Percentiles rank a stretch among this genome's conserved stretches.
These are phyloP conservation scores for Fomitiporia mediterranea DNA, from an alignment of 1,284 basidiomycete species.

Conservation along the genomic window DNA sequence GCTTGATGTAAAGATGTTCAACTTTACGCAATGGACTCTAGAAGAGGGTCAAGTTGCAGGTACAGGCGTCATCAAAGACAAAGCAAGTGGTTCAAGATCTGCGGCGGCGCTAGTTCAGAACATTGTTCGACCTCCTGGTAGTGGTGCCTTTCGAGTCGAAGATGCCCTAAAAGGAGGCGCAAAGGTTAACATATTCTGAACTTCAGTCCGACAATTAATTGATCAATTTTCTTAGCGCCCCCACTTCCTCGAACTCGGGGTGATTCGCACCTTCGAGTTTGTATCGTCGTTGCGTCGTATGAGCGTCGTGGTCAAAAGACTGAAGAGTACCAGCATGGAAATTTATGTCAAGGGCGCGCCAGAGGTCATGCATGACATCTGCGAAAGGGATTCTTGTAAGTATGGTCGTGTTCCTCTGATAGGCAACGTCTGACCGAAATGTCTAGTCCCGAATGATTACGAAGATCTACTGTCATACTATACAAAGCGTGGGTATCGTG, in stretches of 20 bases:
- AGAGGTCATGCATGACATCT: conserved; percentile 96
- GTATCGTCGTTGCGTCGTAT: conserved; percentile 90
- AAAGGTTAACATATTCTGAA: conserved; percentile 53
- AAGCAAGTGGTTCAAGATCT: conserved; percentile 58
- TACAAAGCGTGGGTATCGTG: conserved; percentile 94
- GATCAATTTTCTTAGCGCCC: conserved; percentile 58
- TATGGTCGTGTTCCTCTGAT: conserved; percentile 21
- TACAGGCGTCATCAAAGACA: conserved; percentile 65
- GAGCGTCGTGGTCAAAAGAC: conserved; percentile 96
- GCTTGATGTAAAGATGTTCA: conserved; percentile 96
- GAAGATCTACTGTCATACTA: conserved; percentile 97
- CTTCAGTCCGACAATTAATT: background rate
- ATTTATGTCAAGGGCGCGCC: conserved; percentile 98
- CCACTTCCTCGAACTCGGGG: conserved; percentile 94
- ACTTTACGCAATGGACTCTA: conserved; percentile 93
- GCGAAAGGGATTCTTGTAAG: conserved; percentile 83
- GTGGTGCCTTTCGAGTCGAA: conserved; percentile 83
- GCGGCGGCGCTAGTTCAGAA: conserved; percentile 94
- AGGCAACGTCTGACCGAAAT: conserved; percentile 11
- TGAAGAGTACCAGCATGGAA: conserved; percentile 95
- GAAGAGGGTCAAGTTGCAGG: conserved; percentile 83
- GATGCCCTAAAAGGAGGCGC: conserved; percentile 83
- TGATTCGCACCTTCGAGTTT: conserved; percentile 96
- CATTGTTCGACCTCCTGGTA: conserved; percentile 93
- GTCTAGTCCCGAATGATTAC: conserved; percentile 89